Conservation (phyloP, 148 eudicot species). For the Amaranthus cruentus region DNA sequence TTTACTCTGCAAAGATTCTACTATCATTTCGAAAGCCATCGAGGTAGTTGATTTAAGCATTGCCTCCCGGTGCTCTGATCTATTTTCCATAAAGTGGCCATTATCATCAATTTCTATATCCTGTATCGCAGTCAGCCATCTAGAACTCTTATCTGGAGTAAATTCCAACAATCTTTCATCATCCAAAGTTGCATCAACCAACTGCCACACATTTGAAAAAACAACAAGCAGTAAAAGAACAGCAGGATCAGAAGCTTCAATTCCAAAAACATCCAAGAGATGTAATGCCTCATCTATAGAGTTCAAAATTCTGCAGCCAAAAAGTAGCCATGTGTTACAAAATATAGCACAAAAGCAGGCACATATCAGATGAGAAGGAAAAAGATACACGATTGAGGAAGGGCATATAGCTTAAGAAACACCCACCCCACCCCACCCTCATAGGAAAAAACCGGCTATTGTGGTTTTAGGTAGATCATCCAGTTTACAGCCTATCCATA, state of each 20-base stretch:
- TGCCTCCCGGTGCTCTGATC: constrained; percentile 40
- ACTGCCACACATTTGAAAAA: constrained; percentile 69
- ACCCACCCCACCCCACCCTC: neutral
- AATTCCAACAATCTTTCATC: constrained; percentile 79
- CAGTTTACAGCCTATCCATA: neutral
- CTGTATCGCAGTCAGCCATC: constrained; percentile 49
- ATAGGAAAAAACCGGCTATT: neutral
- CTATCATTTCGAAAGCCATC: constrained; percentile 75
- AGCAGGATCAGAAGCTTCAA: constrained; percentile 64
- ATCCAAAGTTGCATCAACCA: constrained; percentile 84
- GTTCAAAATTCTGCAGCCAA: constrained; percentile 73
- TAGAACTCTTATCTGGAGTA: constrained; percentile 61
- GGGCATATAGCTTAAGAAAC: neutral
- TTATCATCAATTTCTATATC: constrained; percentile 67
- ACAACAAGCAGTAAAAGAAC: constrained; percentile 61
- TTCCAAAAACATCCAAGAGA: constrained; percentile 55
- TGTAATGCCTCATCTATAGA: constrained; percentile 70
- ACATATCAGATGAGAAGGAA: neutral
- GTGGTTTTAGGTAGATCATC: neutral
- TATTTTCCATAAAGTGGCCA: constrained; percentile 41
- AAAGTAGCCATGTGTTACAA: constrained; percentile 15
- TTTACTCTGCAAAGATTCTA: constrained; percentile 51
- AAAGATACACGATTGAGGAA: neutral
- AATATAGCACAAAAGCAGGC: neutral
- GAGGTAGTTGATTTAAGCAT: constrained; percentile 49